A percentile compares a stretch with the other conserved stretches of the same genome.
phyloP scores from a whole-genome alignment of 768 basidiomycete species.

The Termitomyces heimii region DNA sequence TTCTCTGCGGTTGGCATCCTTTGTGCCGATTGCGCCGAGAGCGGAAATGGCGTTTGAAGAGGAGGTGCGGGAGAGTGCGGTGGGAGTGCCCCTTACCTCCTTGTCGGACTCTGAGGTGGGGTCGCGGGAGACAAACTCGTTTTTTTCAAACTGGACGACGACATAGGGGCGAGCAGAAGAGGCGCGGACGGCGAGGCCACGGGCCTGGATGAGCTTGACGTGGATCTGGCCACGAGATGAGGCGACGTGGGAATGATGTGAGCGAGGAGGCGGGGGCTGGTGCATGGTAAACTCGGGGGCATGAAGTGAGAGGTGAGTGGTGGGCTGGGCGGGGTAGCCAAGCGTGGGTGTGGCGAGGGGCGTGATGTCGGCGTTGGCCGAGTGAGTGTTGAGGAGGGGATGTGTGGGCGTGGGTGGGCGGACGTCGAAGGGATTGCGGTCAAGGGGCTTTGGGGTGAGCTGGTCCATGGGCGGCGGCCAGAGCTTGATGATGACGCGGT shows the following conservation, averaged over 20 bases:
- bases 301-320: constrained; percentile 70
- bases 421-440: constrained; percentile 60
- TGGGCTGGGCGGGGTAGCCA: constrained; percentile 46
- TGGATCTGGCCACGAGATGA: constrained; percentile 72
- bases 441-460: constrained; percentile 51
- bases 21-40: constrained; percentile 55
- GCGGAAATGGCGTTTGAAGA: constrained; percentile 63
- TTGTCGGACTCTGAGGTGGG: constrained; percentile 82
- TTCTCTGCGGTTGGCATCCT: constrained; percentile 35
- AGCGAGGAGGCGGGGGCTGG: constrained; percentile 45
- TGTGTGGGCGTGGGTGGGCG: constrained; percentile 28
- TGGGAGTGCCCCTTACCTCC: constrained; percentile 81
- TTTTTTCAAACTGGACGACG: constrained; percentile 98
- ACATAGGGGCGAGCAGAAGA: constrained; percentile 76
- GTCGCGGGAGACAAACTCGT: constrained; percentile 93
- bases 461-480: constrained; percentile 53
- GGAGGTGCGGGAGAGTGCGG: constrained; percentile 40
- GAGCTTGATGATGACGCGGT: constrained; percentile 56
- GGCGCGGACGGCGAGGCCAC: constrained; percentile 70
- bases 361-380: constrained; percentile 38
- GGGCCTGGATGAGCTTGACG: constrained; percentile 92
- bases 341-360: constrained; percentile 35
- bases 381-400: constrained; percentile 30
- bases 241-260: constrained; percentile 25
- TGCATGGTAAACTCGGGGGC: constrained; percentile 82